Percentiles rank a stretch among this genome's conserved stretches.
Evolutionary conservation across 495 filamentous ascomycete species (phyloP).

Genomic region (Penicillium robsamsonii): DNA sequence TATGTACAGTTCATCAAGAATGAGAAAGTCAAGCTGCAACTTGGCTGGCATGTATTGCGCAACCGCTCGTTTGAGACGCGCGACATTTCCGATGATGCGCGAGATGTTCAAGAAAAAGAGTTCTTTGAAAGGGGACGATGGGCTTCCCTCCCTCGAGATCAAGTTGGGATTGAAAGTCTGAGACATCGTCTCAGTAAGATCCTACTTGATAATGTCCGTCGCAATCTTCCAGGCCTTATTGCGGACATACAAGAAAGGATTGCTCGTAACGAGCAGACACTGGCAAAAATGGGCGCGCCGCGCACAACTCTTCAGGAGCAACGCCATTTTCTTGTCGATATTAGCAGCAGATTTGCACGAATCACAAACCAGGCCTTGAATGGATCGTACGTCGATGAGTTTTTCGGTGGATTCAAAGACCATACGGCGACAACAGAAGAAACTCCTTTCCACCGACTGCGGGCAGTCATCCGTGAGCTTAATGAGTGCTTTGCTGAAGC

Average conservation of each 20-base stretch:
- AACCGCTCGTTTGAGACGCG: conserved; percentile 53
- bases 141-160: conserved; percentile 25
- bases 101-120: conserved; percentile 29
- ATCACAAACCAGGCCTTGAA: conserved; percentile 51
- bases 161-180: conserved; percentile 39
- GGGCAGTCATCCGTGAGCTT: conserved; percentile 58
- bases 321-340: conserved; percentile 47
- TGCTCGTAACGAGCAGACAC: conserved; percentile 12
- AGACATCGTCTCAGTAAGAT: conserved; percentile 41
- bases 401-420: conserved; percentile 48
- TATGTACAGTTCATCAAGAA: conserved; percentile 60
- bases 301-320: conserved; percentile 53
- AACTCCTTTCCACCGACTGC: conserved; percentile 45
- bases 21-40: conserved; percentile 56
- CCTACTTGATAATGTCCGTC: conserved; percentile 40
- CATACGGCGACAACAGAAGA: background rate
- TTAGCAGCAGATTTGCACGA: conserved; percentile 52
- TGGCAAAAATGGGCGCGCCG: conserved; percentile 48
- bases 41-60: conserved; percentile 69
- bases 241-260: conserved; percentile 32
- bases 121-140: conserved; percentile 40
- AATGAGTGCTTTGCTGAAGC: conserved; percentile 55
- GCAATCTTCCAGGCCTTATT: conserved; percentile 37
- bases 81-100: conserved; percentile 19
- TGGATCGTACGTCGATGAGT: conserved; percentile 54